These are phyloP conservation scores for Wickerhamomyces ciferrii DNA, from an alignment of 805 yeast genomes.

Conservation along the genomic window DNA sequence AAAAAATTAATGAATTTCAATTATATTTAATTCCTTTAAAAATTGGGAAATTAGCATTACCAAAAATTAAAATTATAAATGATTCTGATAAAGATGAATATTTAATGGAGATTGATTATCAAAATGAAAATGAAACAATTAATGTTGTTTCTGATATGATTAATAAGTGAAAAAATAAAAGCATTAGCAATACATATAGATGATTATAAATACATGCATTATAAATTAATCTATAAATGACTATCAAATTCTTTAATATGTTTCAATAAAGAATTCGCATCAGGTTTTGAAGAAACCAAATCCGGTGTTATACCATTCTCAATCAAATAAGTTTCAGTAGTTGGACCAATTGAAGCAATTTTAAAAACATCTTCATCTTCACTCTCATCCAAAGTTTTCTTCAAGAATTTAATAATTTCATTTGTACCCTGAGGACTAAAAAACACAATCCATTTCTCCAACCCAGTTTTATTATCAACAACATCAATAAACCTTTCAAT, in stretches of 20 bases:
- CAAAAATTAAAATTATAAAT: slow-evolving; percentile 47
- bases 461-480: slow-evolving; percentile 4
- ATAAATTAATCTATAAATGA: neutral
- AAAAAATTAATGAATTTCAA: no score
- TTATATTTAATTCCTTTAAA: slow-evolving; percentile 67
- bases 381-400: no score
- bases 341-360: slow-evolving; percentile 89
- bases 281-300: slow-evolving; percentile 69
- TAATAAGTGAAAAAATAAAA: neutral
- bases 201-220: neutral
- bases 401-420: no score
- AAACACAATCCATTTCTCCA: slow-evolving; percentile 79
- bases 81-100: slow-evolving; percentile 27
- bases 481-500: slow-evolving; percentile 28
- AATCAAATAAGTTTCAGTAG: slow-evolving; percentile 63
- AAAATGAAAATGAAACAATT: slow-evolving; percentile 63
- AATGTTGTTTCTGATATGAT: slow-evolving; percentile 59
- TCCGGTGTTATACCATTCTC: slow-evolving; percentile 49
- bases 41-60: slow-evolving; percentile 68
- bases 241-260: slow-evolving; percentile 17
- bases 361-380: slow-evolving; percentile 23
- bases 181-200: no score
- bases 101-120: slow-evolving; percentile 55
- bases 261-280: slow-evolving; percentile 50
- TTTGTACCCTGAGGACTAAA: slow-evolving; percentile 90